Evolutionary conservation across 257 asterid species (phyloP).

Genomic region (Avicennia marina): DNA sequence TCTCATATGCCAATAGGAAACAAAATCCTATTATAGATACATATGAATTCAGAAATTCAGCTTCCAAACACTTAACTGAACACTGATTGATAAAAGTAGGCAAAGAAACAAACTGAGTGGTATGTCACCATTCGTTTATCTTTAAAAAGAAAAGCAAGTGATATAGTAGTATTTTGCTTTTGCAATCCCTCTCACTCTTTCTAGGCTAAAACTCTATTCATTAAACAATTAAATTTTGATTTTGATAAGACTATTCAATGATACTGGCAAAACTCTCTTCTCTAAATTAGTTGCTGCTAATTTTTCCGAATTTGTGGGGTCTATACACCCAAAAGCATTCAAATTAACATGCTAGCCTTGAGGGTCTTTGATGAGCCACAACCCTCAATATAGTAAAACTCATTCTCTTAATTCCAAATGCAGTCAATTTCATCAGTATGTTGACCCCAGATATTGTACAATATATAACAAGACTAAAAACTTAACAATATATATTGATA

Average conservation of each 20-base stretch:
- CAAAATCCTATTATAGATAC: background rate
- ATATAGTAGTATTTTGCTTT: background rate
- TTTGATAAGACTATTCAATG: background rate
- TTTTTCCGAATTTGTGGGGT: no score
- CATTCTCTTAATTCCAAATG: background rate
- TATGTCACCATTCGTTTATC: background rate
- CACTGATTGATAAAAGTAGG: background rate
- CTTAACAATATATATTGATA: no score
- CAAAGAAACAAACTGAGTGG: constrained; percentile 2
- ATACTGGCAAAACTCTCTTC: background rate
- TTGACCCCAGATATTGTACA: background rate
- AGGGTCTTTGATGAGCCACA: background rate
- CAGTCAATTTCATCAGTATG: background rate
- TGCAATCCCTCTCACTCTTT: background rate
- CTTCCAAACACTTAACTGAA: background rate
- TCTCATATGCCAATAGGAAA: constrained; percentile 9
- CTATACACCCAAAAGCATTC: background rate
- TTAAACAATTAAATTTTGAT: background rate
- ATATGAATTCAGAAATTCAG: constrained; percentile 10
- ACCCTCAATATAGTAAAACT: background rate
- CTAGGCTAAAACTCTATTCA: background rate
- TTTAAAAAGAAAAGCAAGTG: no score
- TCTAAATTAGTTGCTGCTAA: no score
- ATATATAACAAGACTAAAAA: constrained; percentile 7
- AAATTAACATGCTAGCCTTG: background rate